Evolutionary conservation across 2,329 filamentous ascomycete species (phyloP).

Genomic region (Chaetomium globosum): DNA sequence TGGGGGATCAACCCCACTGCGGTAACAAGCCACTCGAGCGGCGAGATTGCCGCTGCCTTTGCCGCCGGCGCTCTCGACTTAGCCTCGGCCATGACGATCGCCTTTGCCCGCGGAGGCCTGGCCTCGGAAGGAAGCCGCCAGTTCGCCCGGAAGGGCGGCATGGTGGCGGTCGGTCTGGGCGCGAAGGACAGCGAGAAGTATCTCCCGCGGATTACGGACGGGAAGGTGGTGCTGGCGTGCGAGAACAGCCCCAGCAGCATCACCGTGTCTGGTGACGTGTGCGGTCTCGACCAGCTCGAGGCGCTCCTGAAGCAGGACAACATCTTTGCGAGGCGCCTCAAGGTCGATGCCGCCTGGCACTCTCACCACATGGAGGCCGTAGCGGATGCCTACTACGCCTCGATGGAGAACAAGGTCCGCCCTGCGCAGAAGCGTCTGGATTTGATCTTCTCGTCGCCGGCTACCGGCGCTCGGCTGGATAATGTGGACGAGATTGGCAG

Average conservation of each 20-base stretch:
- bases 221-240: constrained; percentile 35
- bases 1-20: constrained; percentile 39
- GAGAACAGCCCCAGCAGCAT: constrained; percentile 36
- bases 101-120: constrained; percentile 45
- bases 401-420: constrained; percentile 34
- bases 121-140: constrained; percentile 29
- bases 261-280: constrained; percentile 37
- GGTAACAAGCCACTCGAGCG: constrained; percentile 42
- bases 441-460: constrained; percentile 36
- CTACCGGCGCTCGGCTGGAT: constrained; percentile 34
- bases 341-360: constrained; percentile 50
- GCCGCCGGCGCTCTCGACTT: constrained; percentile 40
- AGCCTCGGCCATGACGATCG: constrained; percentile 44
- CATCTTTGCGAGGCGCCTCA: constrained; percentile 44
- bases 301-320: constrained; percentile 38
- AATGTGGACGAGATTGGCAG: constrained; percentile 29
- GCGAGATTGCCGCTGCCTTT: constrained; percentile 49
- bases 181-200: constrained; percentile 27
- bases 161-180: constrained; percentile 36
- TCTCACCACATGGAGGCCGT: constrained; percentile 46
- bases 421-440: constrained; percentile 33
- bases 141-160: constrained; percentile 31
- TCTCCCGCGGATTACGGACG: constrained; percentile 28
- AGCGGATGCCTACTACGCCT: constrained; percentile 41
- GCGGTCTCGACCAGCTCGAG: constrained; percentile 40